Conservation (phyloP, 148 eudicot genomes). For the Silene uniflora region DNA sequence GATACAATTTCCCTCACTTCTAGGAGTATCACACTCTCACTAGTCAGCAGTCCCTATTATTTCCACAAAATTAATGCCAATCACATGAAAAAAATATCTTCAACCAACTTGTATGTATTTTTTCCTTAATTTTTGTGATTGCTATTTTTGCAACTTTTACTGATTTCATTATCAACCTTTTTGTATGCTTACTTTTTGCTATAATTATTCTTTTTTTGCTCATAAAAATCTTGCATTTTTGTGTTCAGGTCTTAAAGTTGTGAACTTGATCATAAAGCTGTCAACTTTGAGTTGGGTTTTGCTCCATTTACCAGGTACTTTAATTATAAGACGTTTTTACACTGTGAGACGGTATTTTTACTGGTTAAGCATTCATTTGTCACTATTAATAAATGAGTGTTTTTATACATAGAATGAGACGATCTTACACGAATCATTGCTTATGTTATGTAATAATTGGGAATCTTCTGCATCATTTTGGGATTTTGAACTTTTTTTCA, state of each 20-base stretch:
- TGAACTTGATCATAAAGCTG: slow-evolving; percentile 4
- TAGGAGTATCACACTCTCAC: slow-evolving; percentile 10
- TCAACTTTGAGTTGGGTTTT: slow-evolving; percentile 12
- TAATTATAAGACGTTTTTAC: no score
- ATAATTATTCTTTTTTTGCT: not conserved
- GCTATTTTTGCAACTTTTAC: not conserved
- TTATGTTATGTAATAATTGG: no score
- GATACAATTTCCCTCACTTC: not conserved
- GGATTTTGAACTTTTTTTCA: no score
- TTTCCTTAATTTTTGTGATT: not conserved
- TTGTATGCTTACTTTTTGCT: not conserved
- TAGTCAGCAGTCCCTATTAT: not conserved
- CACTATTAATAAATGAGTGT: no score
- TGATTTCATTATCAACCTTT: not conserved
- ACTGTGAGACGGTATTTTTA: no score
- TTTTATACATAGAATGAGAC: no score
- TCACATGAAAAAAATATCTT: slow-evolving; percentile 6
- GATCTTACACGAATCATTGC: no score
- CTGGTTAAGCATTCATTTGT: no score
- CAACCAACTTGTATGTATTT: not conserved
- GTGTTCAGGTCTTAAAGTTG: not conserved
- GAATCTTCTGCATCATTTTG: no score
- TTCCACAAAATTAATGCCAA: not conserved
- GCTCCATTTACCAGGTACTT: not conserved
- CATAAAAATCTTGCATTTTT: not conserved